Evolutionary conservation across 2,329 filamentous ascomycete genomes (phyloP).

Genomic region (Cladophialophora carrionii): DNA sequence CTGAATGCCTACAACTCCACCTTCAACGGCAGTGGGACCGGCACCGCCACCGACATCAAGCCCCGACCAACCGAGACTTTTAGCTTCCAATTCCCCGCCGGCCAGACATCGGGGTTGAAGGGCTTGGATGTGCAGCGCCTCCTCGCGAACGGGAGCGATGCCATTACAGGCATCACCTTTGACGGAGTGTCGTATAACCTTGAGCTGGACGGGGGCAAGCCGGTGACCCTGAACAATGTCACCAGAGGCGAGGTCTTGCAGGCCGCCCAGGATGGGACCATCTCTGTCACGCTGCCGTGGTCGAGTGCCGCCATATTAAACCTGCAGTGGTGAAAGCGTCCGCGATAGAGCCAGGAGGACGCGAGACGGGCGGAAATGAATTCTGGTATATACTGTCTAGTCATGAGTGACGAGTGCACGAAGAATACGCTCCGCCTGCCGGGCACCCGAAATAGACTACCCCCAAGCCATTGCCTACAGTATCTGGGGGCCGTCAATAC

Average conservation of each 20-base stretch:
- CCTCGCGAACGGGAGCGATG: slow-evolving; percentile 65
- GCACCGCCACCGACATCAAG: neutral
- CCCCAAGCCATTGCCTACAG: neutral
- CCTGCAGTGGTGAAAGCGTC: slow-evolving; percentile 25
- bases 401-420: neutral
- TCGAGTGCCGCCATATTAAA: slow-evolving; percentile 41
- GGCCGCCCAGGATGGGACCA: slow-evolving; percentile 43
- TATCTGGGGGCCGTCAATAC: no score
- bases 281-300: slow-evolving; percentile 39
- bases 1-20: slow-evolving; percentile 64
- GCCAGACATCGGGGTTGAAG: slow-evolving; percentile 25
- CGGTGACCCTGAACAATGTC: slow-evolving; percentile 60
- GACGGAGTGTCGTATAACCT: slow-evolving; percentile 66
- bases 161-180: slow-evolving; percentile 64
- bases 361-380: neutral
- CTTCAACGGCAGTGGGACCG: slow-evolving; percentile 41
- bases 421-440: neutral
- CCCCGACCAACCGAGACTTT: slow-evolving; percentile 38
- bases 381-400: neutral
- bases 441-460: neutral
- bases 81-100: slow-evolving; percentile 38
- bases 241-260: slow-evolving; percentile 55
- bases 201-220: slow-evolving; percentile 59
- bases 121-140: slow-evolving; percentile 54
- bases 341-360: neutral